Conservation (phyloP, 805 yeast species). For the Myxozyma sirexii region DNA sequence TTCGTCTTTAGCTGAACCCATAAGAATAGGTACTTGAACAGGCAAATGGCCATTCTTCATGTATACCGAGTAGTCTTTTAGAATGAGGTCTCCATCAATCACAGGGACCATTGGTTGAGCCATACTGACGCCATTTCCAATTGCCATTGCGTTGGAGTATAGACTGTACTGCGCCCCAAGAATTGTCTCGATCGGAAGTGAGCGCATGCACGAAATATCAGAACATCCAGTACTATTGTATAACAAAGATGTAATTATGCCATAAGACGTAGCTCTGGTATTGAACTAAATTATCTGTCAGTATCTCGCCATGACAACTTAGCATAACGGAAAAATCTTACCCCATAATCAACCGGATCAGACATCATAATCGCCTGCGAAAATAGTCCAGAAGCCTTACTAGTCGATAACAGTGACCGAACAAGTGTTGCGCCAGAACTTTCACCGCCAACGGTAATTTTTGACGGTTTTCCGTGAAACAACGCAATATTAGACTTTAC, state of each 20-base stretch:
- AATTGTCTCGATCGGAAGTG: constrained; percentile 1
- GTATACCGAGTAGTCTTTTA: constrained; percentile 30
- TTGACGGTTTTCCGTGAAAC: constrained; percentile 42
- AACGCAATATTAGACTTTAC: constrained; percentile 38
- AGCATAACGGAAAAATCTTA: neutral
- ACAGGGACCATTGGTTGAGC: constrained; percentile 39
- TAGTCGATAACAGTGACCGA: constrained; percentile 28
- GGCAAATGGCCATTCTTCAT: constrained; percentile 25
- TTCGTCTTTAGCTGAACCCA: constrained; percentile 38
- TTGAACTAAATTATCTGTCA: constrained; percentile 13
- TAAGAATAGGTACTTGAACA: constrained; percentile 35
- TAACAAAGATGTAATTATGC: constrained; percentile 11
- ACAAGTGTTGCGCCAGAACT: constrained; percentile 41
- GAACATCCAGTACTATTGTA: constrained; percentile 24
- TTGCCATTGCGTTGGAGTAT: constrained; percentile 2
- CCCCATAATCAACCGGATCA: constrained; percentile 34
- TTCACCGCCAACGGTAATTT: constrained; percentile 44
- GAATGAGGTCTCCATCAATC: constrained; percentile 34
- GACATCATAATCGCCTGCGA: constrained; percentile 26
- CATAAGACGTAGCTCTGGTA: constrained; percentile 18
- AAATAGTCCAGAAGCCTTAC: constrained; percentile 18
- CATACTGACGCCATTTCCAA: constrained; percentile 22
- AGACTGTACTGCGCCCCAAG: constrained; percentile 23
- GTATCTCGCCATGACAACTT: neutral
- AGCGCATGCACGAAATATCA: constrained; percentile 27